These are phyloP conservation scores for Fusarium illudens DNA, from an alignment of 2,329 filamentous ascomycete genomes.

Conservation along the genomic window DNA sequence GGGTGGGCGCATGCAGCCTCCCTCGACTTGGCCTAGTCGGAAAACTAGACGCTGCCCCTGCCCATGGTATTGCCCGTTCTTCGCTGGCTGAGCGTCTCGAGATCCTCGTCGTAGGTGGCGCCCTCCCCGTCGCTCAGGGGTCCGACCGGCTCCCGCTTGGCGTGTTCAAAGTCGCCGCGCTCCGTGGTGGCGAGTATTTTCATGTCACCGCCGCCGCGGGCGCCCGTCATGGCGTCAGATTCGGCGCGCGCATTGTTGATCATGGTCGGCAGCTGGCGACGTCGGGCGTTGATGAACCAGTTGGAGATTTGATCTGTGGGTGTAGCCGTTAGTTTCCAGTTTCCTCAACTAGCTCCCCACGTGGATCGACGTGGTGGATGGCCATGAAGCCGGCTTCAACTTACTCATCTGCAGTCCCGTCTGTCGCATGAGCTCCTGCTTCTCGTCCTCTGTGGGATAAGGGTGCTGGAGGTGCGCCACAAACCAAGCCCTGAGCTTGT, in stretches of 20 bases:
- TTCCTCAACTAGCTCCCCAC: neutral
- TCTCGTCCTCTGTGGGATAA: conserved; percentile 89
- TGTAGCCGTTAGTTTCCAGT: conserved; percentile 20
- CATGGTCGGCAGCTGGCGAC: conserved; percentile 70
- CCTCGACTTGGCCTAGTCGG: neutral
- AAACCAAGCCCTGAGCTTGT: conserved; percentile 83
- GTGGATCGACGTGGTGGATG: neutral
- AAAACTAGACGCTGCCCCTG: conserved; percentile 56
- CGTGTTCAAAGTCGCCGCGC: conserved; percentile 50
- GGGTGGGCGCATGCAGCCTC: neutral
- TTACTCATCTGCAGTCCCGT: conserved; percentile 82
- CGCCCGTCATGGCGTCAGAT: conserved; percentile 55
- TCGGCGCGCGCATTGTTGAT: conserved; percentile 65
- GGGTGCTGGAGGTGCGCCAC: conserved; percentile 79
- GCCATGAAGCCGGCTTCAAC: conserved; percentile 46
- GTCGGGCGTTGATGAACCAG: conserved; percentile 82
- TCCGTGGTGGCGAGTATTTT: conserved; percentile 52
- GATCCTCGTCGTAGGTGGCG: conserved; percentile 56
- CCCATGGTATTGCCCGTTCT: conserved; percentile 48
- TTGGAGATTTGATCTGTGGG: conserved; percentile 74
- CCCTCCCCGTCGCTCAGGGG: conserved; percentile 59
- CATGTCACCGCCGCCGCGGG: conserved; percentile 45
- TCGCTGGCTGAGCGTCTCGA: conserved; percentile 45
- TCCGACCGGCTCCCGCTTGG: conserved; percentile 47
- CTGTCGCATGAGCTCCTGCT: conserved; percentile 78